phyloP scores from a whole-genome alignment of 169 alveolate species.

The Eimeria nieschulzi region DNA sequence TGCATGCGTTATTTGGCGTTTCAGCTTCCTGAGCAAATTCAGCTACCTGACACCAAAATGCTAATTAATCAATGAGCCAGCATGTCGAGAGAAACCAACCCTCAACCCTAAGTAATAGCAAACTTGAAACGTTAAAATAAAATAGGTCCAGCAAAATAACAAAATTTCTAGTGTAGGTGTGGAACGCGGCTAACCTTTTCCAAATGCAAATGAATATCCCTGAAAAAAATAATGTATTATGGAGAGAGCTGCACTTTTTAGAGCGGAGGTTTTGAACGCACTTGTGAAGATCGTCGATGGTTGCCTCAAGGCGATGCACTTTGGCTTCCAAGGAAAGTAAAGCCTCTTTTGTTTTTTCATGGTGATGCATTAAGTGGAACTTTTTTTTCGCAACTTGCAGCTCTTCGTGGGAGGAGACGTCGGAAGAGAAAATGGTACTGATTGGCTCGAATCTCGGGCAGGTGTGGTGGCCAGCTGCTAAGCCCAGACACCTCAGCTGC shows the following conservation, averaged over 20 bases:
- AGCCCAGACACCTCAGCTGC: background rate
- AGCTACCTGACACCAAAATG: background rate
- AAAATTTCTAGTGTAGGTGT: too few relatives aligned
- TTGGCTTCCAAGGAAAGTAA: background rate
- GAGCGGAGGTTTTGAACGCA: background rate
- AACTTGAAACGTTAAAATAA: background rate
- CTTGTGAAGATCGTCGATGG: conserved; percentile 24
- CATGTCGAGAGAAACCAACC: background rate
- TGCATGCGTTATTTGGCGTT: background rate
- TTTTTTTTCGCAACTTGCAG: too few relatives aligned
- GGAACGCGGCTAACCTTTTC: too few relatives aligned
- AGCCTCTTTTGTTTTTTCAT: background rate
- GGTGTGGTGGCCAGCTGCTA: background rate
- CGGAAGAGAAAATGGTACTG: too few relatives aligned
- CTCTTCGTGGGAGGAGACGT: too few relatives aligned
- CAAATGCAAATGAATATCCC: background rate
- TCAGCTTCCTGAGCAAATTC: background rate
- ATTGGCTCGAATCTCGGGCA: background rate
- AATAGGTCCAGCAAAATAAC: background rate
- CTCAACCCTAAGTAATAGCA: background rate
- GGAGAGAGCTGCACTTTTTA: background rate
- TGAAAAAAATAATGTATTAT: background rate
- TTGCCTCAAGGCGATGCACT: background rate
- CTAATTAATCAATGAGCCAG: background rate
- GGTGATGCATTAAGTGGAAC: too few relatives aligned